Evolutionary conservation across 345 rosid genomes (phyloP), one percentile per base, ranked within the genome.

Genomic region (Melastoma malabathricum): DNA sequence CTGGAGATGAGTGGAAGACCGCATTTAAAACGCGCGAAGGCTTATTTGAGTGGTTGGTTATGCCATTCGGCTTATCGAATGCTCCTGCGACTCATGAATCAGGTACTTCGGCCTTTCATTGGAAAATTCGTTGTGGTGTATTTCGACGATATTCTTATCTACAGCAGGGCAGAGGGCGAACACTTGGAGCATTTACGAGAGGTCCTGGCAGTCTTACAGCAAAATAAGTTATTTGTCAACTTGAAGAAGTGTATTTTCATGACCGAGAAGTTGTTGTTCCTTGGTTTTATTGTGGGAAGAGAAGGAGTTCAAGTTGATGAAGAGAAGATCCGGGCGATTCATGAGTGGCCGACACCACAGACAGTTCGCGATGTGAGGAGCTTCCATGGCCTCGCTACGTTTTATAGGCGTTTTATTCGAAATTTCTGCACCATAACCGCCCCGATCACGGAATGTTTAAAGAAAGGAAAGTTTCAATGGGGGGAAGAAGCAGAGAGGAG

Each of bases 261-360:
- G 34, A 52, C 29, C 9, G 0, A 22, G 3, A 5, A 18, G 13
- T 31, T 48, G 0, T 15, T 47, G 3, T 61, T 53, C 16, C 10
- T 16, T 18, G 51, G 63, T 2, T 51, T n/a, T 58, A 18, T 58
- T 48, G 43, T 49, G 15, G 20, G 54, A 15, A 31, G 1, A 9
- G 13, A 51, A 19, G 57, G 57, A 7, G 3, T 59, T 3, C 20
- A 43, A 3, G 50, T 49, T 15, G 62, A 58, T 58, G 49, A 0
- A 1, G 6, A 48, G 15, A 58, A 58, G 1, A 39, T 58, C 0
- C 22, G 18, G 3, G 16, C 20, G 6, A 45, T 59, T 7, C 0
- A 2, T 0, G 4, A 44, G 1, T 22, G 5, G 20, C 19, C 0
- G 3, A 2, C 38, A 15, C 48, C 58, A 1, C 5, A 1, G 8